Conservation (phyloP, 2,329 filamentous ascomycete species). For the Aspergillus oerlinghausenensis region DNA sequence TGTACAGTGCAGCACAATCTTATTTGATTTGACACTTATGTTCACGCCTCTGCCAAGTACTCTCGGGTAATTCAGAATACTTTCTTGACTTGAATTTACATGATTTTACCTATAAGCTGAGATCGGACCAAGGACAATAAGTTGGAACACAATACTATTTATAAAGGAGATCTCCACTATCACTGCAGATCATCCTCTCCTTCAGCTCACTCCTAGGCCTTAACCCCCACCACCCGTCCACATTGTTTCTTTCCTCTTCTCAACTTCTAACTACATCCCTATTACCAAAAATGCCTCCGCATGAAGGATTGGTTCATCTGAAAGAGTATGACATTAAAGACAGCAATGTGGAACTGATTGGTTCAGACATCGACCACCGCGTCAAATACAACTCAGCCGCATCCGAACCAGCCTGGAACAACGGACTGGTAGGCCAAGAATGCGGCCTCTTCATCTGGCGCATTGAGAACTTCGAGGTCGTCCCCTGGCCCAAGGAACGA, state of each 20-base stretch:
- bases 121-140: no score
- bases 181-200: no score
- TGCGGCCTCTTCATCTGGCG: constrained; percentile 61
- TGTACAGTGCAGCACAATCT: no score
- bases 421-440: constrained; percentile 49
- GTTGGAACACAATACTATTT: no score
- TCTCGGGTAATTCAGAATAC: no score
- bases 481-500: constrained; percentile 55
- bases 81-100: no score
- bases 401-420: constrained; percentile 64
- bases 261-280: neutral
- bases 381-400: constrained; percentile 64
- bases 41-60: no score
- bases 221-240: neutral
- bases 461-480: constrained; percentile 62
- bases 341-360: constrained; percentile 64
- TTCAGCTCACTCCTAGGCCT: no score
- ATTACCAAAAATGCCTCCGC: constrained; percentile 51
- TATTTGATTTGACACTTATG: no score
- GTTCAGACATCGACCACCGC: constrained; percentile 60
- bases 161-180: no score
- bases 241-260: neutral
- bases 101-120: no score
- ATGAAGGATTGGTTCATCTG: constrained; percentile 57
- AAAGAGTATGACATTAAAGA: constrained; percentile 65